Base-by-base conservation (phyloP, 129 eudicot species). In the Escallonia herrerae region DNA sequence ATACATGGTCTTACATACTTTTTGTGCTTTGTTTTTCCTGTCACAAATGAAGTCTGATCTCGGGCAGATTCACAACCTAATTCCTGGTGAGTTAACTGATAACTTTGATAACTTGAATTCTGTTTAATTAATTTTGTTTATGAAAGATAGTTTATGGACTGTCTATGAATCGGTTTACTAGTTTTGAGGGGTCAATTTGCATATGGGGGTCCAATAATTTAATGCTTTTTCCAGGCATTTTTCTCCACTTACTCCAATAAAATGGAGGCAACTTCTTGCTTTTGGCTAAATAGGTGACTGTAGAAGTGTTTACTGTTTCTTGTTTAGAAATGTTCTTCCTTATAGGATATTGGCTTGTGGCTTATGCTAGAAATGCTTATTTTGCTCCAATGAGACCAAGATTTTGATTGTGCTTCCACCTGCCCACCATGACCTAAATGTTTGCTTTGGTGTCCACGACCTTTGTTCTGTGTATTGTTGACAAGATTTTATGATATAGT, bases 41-140 rank as follows among this genome's bases (percentile, higher is more conserved):
- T 63, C 82, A 71, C 72, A 76, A n/a, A 79, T 82, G 81, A 91
- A 91, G 97, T 87, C 96, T 68, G 95, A 91, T 82, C 75, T 91
- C 89, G 72, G 73, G 82, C 73, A 74, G 86, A 87, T 88, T 65
- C 89, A 76, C 78, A 69, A 76, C 80, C 75, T 91, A 54, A 79
- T 88, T 80, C 96, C 95, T 71, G 97, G 95, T 87, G 85, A 70
- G 43, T 46, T 72, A 64, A 43, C 38, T 64, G 43, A 42, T 65
- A 49, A 56, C n/a, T n/a, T n/a, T n/a, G n/a, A n/a, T n/a, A 57
- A 49, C 5, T 64, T 74, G 8, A 38, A 54, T 67, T 67, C 55
- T 8, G 11, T 38, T 57, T 58, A 46, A 33, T 54, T 6, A 13
- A 4, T 41, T 40, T 45, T 42, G 45, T 51, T 2, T 55, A 33